These are phyloP conservation scores for Fraxinus sp. DNA, from an alignment of 305 asterid species.

Conservation along the genomic window DNA sequence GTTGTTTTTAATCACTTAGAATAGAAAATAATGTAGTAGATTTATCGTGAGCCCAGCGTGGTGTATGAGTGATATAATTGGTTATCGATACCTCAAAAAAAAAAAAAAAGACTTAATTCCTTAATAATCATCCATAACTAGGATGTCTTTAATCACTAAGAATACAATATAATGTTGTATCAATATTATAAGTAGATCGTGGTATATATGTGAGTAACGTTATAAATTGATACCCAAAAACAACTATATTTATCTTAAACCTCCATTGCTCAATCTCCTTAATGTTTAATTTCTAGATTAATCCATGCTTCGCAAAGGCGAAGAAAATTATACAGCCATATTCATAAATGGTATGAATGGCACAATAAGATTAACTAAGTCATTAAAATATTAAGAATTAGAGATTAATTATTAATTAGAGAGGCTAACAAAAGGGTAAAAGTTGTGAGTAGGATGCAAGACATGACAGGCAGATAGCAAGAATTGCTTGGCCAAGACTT, in stretches of 20 bases:
- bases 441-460: conserved; percentile 13
- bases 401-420: not conserved
- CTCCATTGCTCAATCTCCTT: not conserved
- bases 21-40: not conserved
- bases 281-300: not conserved
- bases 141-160: not conserved
- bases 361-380: not conserved
- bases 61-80: not conserved
- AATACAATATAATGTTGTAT: not conserved
- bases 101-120: not conserved
- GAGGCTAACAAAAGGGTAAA: not conserved
- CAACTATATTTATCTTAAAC: not conserved
- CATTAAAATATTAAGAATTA: not conserved
- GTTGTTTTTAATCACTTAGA: not conserved
- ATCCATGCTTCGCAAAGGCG: not conserved
- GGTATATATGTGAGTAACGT: not conserved
- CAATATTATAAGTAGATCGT: not conserved
- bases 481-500: conserved; percentile 32
- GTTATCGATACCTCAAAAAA: not conserved
- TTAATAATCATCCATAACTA: not conserved
- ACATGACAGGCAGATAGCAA: conserved; percentile 24
- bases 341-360: not conserved
- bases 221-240: not conserved
- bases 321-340: not conserved
- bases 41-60: not conserved